A percentile compares a stretch with the other conserved stretches of the same genome.
These are phyloP conservation scores for Darksidea phi DNA, from an alignment of 495 filamentous ascomycete genomes.

Conservation along the genomic window DNA sequence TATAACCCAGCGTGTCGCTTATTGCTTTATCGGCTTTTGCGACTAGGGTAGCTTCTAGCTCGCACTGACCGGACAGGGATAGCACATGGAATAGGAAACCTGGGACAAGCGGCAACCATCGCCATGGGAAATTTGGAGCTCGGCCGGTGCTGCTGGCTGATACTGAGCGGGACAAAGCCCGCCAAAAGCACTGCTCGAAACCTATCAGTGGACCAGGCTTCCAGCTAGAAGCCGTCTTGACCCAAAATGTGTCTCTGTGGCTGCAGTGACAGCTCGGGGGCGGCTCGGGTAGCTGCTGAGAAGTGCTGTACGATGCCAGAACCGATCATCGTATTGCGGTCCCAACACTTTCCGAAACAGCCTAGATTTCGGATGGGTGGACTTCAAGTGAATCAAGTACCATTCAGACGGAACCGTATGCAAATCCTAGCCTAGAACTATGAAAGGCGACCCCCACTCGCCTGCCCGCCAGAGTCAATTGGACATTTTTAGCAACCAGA, in stretches of 20 bases:
- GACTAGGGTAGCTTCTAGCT: slow-evolving; percentile 18
- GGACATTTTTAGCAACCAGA: neutral
- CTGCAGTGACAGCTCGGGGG: neutral
- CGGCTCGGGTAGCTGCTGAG: slow-evolving; percentile 9
- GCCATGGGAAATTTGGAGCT: neutral
- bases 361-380: neutral
- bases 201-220: slow-evolving; percentile 14
- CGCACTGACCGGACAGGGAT: slow-evolving; percentile 1
- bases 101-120: neutral
- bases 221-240: neutral
- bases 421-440: neutral
- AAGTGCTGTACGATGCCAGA: neutral
- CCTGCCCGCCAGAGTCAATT: neutral
- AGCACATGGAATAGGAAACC: neutral
- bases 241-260: neutral
- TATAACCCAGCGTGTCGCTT: slow-evolving; percentile 7
- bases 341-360: slow-evolving; percentile 1
- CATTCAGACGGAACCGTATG: neutral
- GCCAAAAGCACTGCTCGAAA: neutral
- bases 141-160: neutral
- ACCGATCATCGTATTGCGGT: neutral
- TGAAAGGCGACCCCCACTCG: neutral
- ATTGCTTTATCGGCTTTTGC: neutral
- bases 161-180: neutral
- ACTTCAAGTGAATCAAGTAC: neutral